Base-by-base conservation (phyloP, 306 rosid genomes). In the Bauhinia variegata region DNA sequence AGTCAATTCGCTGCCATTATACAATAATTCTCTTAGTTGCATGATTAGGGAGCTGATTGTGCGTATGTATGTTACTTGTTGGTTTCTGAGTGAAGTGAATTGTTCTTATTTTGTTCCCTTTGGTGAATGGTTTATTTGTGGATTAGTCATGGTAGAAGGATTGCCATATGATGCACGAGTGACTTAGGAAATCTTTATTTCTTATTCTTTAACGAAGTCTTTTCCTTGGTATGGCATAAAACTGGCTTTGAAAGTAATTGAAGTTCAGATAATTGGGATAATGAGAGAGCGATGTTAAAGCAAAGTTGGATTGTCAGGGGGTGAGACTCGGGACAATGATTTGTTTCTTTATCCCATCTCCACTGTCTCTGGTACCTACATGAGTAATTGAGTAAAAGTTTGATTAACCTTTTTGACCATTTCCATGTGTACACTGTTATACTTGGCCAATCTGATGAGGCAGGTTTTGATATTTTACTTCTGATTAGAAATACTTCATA, bases 371-470 rank as follows among this genome's bases (percentile, higher is more conserved):
- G 18, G 8, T 36, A 7, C 5, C 2, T 17, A 50, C 34, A 51
- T 7, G 28, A 1, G 8, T 4, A 50, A 23, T 23, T 23, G 28
- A 23, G 28, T 23, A 23, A 19, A 33, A 34, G 7, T 60, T 16
- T 36, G 46, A 37, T 48, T 70, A 49, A 70, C 23, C 31, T 43
- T 31, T 54, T 54, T 63, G 47, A 44, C 19, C 30, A 11, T 43
- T 61, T 15, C 62, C 42, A 54, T 33, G 6, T 62, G 28, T 18
- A 8, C 28, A 10, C 52, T 33, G 36, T 28, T 23, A 23, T 23
- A 23, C 28, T 23, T 23, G 28, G 28, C 28, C 28, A 23, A 23
- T 23, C 28, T 23, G 42, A 36, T 36, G 41, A 4, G 41, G 8
- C 41, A 23, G 28, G 28, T 23, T 23, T 23, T 2, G 2, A 23